Evolutionary conservation across 305 asterid species (phyloP), one percentile per base, ranked within the genome.

Genomic region (Caryopteris hybrid): DNA sequence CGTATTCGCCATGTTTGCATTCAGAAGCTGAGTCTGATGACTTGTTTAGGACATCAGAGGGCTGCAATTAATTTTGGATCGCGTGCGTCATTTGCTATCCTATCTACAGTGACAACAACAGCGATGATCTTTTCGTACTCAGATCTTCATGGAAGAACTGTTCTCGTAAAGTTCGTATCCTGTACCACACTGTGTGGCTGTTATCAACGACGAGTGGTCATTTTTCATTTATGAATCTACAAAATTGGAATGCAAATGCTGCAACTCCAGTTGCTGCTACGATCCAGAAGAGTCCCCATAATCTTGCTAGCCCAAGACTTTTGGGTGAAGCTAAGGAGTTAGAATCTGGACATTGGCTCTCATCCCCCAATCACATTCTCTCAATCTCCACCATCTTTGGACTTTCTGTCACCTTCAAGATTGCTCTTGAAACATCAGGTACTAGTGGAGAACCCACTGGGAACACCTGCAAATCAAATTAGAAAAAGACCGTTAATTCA

Each of bases 391-490:
- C 38, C 81, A 78, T 80, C 43, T 29, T 29, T 17, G 48, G 18
- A 6, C 82, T 68, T 69, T 80, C 75, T 1, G 78, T 78, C 13
- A 83, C 79, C 29, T 41, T 47, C 36, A 83, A 21, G 21, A 80
- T 67, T 18, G 83, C 84, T 66, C 84, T 76, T 52, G 90, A 82
- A 45, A 84, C 43, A 38, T 84, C 85, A 13, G 79, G 68, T 21
- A 76, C 87, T 33, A 84, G 71, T 13, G 84, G 85, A 57, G 84
- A 82, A 39, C 90, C 90, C 57, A 55, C 74, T 0, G 85, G 84
- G 67, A 88, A 88, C 17, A 80, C 86, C 95, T 85, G 86, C 22
- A n/a, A n/a, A n/a, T n/a, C n/a, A n/a, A n/a, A n/a, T n/a, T 18
- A 13, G 18, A 3, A 20, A 23, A 22, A 22, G 12, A 12, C 9